phyloP scores from a whole-genome alignment of 2,329 filamentous ascomycete genomes.

The Aspergillus pseudoglaucus region DNA sequence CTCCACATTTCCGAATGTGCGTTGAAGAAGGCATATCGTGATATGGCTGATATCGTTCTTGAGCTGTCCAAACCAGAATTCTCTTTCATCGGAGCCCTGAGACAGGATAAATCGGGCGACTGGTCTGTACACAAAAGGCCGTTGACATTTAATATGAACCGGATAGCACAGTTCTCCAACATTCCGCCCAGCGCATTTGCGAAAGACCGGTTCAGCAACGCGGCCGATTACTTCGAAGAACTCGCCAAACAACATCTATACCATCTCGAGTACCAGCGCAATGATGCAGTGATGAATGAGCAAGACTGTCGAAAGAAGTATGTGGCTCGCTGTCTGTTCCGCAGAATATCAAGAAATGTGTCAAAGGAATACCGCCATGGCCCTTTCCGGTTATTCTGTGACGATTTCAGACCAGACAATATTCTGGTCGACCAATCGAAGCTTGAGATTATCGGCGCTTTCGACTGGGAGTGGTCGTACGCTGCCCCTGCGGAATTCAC shows the following conservation, averaged over 20 bases:
- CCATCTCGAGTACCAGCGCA: constrained; percentile 22
- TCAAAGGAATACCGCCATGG: constrained; percentile 7
- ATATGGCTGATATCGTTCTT: constrained; percentile 20
- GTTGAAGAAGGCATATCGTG: constrained; percentile 18
- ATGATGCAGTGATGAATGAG: constrained; percentile 14
- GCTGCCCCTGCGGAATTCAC: constrained; percentile 15
- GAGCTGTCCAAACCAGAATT: constrained; percentile 21
- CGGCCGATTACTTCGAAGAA: constrained; percentile 20
- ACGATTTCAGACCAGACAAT: constrained; percentile 17
- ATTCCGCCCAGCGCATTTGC: constrained; percentile 12
- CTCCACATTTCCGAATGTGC: constrained; percentile 11
- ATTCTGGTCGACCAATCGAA: constrained; percentile 9
- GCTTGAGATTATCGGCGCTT: constrained; percentile 9
- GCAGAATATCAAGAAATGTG: constrained; percentile 4
- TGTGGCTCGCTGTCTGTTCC: not conserved
- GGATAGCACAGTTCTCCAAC: constrained; percentile 18
- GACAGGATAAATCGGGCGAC: constrained; percentile 5
- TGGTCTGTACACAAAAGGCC: constrained; percentile 14
- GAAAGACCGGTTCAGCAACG: constrained; percentile 12
- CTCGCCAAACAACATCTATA: constrained; percentile 20
- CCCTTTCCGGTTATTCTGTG: constrained; percentile 20
- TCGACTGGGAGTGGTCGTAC: constrained; percentile 21
- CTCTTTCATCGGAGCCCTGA: constrained; percentile 18
- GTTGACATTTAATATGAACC: constrained; percentile 23
- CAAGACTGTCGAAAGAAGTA: constrained; percentile 2